Evolutionary conservation across 768 basidiomycete species (phyloP), one percentile per base, ranked within the genome.

Genomic region (Ramaria rubella): DNA sequence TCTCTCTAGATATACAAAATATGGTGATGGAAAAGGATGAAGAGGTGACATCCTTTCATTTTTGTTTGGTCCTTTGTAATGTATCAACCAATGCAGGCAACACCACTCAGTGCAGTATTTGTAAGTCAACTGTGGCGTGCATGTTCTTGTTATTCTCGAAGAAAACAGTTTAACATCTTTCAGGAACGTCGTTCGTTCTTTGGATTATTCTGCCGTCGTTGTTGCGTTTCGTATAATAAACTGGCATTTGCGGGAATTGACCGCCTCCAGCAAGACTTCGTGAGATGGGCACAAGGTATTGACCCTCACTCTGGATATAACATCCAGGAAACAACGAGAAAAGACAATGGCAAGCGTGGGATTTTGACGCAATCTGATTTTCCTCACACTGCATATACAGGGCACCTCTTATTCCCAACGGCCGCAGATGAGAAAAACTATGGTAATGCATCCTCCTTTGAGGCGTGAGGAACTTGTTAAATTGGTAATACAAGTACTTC

Each of bases 161-260:
- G 21, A 46, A 26, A 23, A 12, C 46, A 8, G 11, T 15, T 19
- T n/a, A n/a, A n/a, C 15, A 21, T 1, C 15, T 26, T 7, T 12
- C 21, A 91, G 90, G 75, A 75, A 52, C 82, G 86, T 26, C 82
- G 87, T 19, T 92, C 90, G 2, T 70, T 88, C 21, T 87, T 91
- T 67, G 91, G 89, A 2, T 88, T 82, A 63, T 92, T 91, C 64
- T 83, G 80, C 61, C 85, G 90, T 46, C 78, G 90, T 38, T 90
- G 86, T 65, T 84, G 78, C 59, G 76, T 89, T 49, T 84, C 79
- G 62, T 91, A 85, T 68, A 65, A 79, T 62, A 91, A 91, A 65
- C 73, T 93, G 3, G 87, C 90, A 0, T 90, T 85, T 61, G 76
- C 78, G 46, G 88, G 85, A 11, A 75, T 86, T n/a, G 73, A 78